Base-by-base conservation (phyloP, 371 early-diverging fungal genomes). In the Rhizopus stolonifer region DNA sequence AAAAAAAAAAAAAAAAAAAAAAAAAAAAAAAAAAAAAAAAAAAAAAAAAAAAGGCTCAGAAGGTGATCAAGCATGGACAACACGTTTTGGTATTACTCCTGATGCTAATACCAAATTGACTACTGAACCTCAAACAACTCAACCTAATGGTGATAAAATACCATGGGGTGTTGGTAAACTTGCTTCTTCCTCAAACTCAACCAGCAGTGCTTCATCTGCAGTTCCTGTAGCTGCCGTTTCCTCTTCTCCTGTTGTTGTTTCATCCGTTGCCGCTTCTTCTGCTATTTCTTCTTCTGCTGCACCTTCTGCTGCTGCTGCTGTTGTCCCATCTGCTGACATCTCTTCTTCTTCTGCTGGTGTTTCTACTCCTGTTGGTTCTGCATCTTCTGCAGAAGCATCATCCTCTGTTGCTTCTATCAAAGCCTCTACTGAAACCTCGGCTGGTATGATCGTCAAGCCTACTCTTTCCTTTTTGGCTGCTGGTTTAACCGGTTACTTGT, bases 151-250 rank as follows among this genome's bases (percentile, higher is more conserved):
- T 49, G 61, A 63, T 15, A 52, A 60, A 11, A 72, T 76, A 31
- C 77, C 77, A 21, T 76, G 77, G 77, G 77, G 77, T 42, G 49
- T 58, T 29, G 77, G 77, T 42, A 50, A 66, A 19, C 47, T 64
- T n/a, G 57, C 58, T 21, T 14, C 39, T 11, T 39, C 50, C 24
- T 44, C 18, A 10, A 34, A 34, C 25, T n/a, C 40, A 21, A 9
- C 48, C 23, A 25, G 24, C 43, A 23, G 56, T 32, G 5, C 33
- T 31, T 42, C 24, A 22, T 31, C 22, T 24, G 15, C 39, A 21
- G 8, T 22, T 33, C 23, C 38, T 17, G 18, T 46, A 6, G 22
- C 17, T 32, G 18, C 38, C 15, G 9, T 34, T 26, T 21, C 52
- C 31, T 36, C 21, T 23, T 9, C 49, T 17, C n/a, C 49, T 29